A percentile compares a stretch with the other conserved stretches of the same genome.
These are phyloP conservation scores for Oldenlandia corymbosa DNA, from an alignment of 257 asterid genomes.

Conservation along the genomic window DNA sequence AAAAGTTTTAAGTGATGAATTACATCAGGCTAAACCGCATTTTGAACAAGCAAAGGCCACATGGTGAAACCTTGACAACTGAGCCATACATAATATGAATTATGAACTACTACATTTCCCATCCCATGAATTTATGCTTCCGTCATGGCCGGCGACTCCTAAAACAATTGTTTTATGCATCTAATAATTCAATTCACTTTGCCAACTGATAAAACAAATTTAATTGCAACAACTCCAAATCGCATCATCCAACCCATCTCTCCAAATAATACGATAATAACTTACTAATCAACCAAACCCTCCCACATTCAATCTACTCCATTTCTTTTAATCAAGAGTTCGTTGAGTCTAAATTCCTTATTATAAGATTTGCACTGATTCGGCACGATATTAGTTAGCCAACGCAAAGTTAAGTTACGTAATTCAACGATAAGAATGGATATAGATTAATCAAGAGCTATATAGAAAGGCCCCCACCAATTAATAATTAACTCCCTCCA, in stretches of 20 bases:
- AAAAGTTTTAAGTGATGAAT: no score
- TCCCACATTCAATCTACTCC: no score
- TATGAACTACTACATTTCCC: no score
- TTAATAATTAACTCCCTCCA: neutral
- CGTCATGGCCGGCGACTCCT: conserved; percentile 34
- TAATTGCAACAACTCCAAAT: conserved; percentile 2
- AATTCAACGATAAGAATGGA: neutral
- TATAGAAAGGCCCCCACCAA: neutral
- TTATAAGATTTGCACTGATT: neutral
- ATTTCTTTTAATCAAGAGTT: no score
- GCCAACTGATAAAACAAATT: neutral
- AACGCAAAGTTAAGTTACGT: neutral
- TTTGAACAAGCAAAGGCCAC: conserved; percentile 27
- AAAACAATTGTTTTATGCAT: neutral
- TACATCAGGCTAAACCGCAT: no score
- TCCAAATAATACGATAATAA: no score
- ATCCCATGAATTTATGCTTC: conserved; percentile 27
- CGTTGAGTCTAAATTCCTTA: neutral
- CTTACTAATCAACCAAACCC: conserved; percentile 9
- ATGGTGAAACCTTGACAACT: conserved; percentile 23
- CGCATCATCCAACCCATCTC: no score
- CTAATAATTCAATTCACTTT: neutral
- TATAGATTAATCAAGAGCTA: no score
- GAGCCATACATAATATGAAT: conserved; percentile 21
- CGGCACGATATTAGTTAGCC: no score